Conservation (phyloP, 139 green algal genomes). For the Limnomonas spitsbergensis region DNA sequence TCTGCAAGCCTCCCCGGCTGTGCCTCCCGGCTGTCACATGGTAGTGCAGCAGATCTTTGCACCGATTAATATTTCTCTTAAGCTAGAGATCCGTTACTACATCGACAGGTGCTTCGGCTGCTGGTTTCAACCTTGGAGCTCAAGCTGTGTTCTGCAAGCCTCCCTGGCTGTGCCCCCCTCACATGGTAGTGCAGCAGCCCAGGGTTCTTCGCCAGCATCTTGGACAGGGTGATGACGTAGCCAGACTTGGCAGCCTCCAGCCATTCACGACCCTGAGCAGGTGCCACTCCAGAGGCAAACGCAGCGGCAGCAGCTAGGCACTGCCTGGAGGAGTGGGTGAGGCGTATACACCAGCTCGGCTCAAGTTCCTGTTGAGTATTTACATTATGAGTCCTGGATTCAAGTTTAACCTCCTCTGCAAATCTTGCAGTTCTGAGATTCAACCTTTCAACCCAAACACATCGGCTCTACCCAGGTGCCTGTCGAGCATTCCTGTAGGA, state of each 20-base stretch:
- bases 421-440: background rate
- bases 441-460: background rate
- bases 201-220: slow-evolving; percentile 34
- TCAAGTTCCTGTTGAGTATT: background rate
- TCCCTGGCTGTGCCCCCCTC: no score
- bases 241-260: slow-evolving; percentile 48
- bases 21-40: no score
- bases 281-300: slow-evolving; percentile 4
- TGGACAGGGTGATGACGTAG: slow-evolving; percentile 20
- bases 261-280: slow-evolving; percentile 33
- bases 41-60: no score
- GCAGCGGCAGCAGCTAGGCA: slow-evolving; percentile 7
- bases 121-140: background rate
- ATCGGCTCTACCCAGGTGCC: background rate
- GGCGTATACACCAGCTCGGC: background rate
- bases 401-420: background rate
- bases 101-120: no score
- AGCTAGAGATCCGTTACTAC: no score
- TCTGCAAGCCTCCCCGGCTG: no score
- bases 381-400: background rate
- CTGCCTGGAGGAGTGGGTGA: background rate
- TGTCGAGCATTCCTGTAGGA: background rate
- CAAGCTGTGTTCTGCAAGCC: background rate
- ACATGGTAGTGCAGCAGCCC: slow-evolving; percentile 49
- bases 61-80: no score